Base-by-base conservation (phyloP, 2,329 filamentous ascomycete genomes). In the Aspergillus japonicus region DNA sequence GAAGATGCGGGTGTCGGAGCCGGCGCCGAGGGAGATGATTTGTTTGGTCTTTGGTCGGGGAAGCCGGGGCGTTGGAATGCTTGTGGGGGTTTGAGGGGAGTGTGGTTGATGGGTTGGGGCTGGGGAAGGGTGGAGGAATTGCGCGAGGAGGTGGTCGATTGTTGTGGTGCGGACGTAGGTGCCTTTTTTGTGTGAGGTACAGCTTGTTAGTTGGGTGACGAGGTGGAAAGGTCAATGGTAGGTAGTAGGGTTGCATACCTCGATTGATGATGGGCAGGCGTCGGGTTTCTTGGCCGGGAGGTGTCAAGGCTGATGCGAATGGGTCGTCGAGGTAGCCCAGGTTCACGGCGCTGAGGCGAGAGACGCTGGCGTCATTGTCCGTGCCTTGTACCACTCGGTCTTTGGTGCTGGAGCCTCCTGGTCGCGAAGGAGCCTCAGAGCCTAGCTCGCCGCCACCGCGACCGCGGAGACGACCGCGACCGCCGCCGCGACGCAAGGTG, bases 191-290 rank as follows among this genome's bases (percentile, higher is more conserved):
- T 29, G 23, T 11, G 10, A 12, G 23, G 3, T 23, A 35, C 4
- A 10, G 11, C 7, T 4, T 35, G 12, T 35, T 5, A 35, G 33
- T 35, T 35, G 7, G 1, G 33, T 16, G 11, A 12, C 14, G 33
- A 12, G 33, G 3, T 35, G 10, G 1, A 35, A 8, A 2, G 33
- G 33, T 35, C 10, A 14, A 14, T 35, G 5, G 23, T 21, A 21
- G 5, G 23, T 21, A 21, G 21, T 23, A 29, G n/a, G 16, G 33
- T 31, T 12, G 55, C 21, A 57, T 60, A 92, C 94, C 94, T 85
- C 94, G 83, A 72, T 99, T 98, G 71, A 99, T 96, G 63, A 99
- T 91, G 54, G 95, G 95, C 64, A 96, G 83, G 59, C 94, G 83
- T 64, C 90, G 84, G 12, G 85, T 61, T 80, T 82, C 72, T 29